A percentile compares a stretch with the other conserved stretches of the same genome.
Conservation (phyloP, 768 basidiomycete genomes). For the Krasilnikovozyma curviuscula region DNA sequence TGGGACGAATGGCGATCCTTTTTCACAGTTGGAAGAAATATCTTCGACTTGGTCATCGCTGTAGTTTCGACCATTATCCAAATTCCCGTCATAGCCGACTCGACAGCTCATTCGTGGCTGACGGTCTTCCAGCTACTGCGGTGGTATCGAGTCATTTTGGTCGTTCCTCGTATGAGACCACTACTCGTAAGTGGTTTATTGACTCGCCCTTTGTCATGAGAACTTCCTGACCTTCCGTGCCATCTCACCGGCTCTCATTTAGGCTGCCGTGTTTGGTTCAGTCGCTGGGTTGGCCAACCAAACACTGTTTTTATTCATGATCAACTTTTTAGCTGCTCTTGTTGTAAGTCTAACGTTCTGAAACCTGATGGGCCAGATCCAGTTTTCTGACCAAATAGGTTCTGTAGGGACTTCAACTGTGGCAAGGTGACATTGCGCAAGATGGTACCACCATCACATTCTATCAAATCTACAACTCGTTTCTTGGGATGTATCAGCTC, state of each 20-base stretch:
- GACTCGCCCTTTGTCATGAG: background rate
- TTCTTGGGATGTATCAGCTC: slow-evolving; percentile 63
- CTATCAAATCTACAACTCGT: slow-evolving; percentile 62
- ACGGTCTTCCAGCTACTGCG: slow-evolving; percentile 66
- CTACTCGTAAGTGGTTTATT: slow-evolving; percentile 41
- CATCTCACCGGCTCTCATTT: slow-evolving; percentile 1
- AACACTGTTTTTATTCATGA: slow-evolving; percentile 68
- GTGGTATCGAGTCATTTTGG: slow-evolving; percentile 82
- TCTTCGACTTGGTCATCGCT: slow-evolving; percentile 57
- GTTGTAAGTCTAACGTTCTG: slow-evolving; percentile 30
- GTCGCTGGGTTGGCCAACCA: slow-evolving; percentile 81
- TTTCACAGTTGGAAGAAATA: slow-evolving; percentile 41
- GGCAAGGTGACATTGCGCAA: slow-evolving; percentile 41
- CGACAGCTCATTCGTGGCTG: slow-evolving; percentile 62
- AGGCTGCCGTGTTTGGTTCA: slow-evolving; percentile 81
- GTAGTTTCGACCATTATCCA: slow-evolving; percentile 60
- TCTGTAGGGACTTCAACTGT: background rate
- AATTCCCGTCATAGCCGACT: slow-evolving; percentile 52
- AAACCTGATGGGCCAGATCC: background rate
- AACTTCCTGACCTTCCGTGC: background rate
- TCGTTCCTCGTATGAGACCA: slow-evolving; percentile 74
- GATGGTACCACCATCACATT: slow-evolving; percentile 43
- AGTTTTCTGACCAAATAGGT: slow-evolving; percentile 25
- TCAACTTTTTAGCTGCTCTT: slow-evolving; percentile 70
- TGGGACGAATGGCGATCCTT: slow-evolving; percentile 71